Percentiles rank a stretch among this genome's conserved stretches.
phyloP scores from a whole-genome alignment of 208 protist species.

The Leishmania amazonensis region DNA sequence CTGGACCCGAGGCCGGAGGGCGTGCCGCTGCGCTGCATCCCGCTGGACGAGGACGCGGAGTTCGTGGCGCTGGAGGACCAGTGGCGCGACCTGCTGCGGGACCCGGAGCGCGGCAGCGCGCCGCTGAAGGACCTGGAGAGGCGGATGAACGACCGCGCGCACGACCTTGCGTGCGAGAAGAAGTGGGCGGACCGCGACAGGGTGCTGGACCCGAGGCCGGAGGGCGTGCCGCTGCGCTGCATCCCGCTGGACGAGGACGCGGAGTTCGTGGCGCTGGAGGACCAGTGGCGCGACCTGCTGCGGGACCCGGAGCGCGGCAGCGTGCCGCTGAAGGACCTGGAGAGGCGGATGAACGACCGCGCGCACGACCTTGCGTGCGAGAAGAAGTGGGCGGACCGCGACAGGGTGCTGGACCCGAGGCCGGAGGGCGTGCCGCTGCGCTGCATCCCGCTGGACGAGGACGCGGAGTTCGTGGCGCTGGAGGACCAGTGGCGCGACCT shows the following conservation, averaged over 20 bases:
- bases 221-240: slow-evolving; percentile 45
- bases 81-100: slow-evolving; percentile 14
- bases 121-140: slow-evolving; percentile 35
- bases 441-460: slow-evolving; percentile 40
- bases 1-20: slow-evolving; percentile 47
- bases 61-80: slow-evolving; percentile 38
- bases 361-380: slow-evolving; percentile 47
- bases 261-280: slow-evolving; percentile 34
- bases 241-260: slow-evolving; percentile 42
- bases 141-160: slow-evolving; percentile 37
- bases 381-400: slow-evolving; percentile 40
- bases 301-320: slow-evolving; percentile 25
- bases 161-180: slow-evolving; percentile 43
- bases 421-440: slow-evolving; percentile 52
- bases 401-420: slow-evolving; percentile 33
- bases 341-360: slow-evolving; percentile 21
- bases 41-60: slow-evolving; percentile 39
- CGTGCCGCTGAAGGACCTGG: slow-evolving; percentile 32
- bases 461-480: slow-evolving; percentile 31
- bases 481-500: slow-evolving; percentile 26
- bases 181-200: slow-evolving; percentile 40
- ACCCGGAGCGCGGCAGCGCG: background rate
- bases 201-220: slow-evolving; percentile 41
- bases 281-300: slow-evolving; percentile 17
- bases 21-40: slow-evolving; percentile 40